Evolutionary conservation across 805 yeast genomes (phyloP).

Genomic region (Priceomyces fermenticarens): DNA sequence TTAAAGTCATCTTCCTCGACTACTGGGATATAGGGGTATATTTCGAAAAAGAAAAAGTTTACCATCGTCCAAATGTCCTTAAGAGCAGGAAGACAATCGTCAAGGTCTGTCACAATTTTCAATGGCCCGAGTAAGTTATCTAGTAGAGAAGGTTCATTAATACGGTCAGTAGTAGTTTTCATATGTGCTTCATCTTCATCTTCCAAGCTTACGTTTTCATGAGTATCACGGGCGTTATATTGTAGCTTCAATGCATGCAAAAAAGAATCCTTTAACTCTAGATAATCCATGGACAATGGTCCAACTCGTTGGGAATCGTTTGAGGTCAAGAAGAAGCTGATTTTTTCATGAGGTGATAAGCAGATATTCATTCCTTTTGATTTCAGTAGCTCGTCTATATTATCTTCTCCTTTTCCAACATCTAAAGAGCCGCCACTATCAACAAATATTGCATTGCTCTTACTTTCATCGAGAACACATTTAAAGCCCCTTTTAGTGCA

Average conservation of each 20-base stretch:
- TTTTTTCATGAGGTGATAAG: not conserved
- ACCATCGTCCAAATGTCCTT: not conserved
- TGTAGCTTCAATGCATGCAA: not conserved
- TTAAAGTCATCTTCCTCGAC: constrained; percentile 1
- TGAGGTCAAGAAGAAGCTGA: not conserved
- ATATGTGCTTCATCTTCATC: not conserved
- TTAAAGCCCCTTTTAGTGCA: too few species aligned
- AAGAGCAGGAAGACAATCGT: not conserved
- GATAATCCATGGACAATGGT: not conserved
- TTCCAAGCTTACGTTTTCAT: not conserved
- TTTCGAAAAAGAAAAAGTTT: not conserved
- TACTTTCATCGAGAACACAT: too few species aligned
- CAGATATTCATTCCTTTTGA: too few species aligned
- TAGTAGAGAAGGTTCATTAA: not conserved
- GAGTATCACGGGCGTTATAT: not conserved
- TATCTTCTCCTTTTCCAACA: too few species aligned
- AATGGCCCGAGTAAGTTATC: not conserved
- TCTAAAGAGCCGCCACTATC: too few species aligned
- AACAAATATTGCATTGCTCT: too few species aligned
- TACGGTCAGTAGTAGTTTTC: not conserved
- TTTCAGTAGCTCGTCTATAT: too few species aligned
- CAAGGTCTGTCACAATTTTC: not conserved
- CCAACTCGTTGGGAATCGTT: not conserved
- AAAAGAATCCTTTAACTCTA: not conserved
- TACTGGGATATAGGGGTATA: constrained; percentile 3